phyloP scores from a whole-genome alignment of 2,329 filamentous ascomycete species.

The Cercospora canescens region DNA sequence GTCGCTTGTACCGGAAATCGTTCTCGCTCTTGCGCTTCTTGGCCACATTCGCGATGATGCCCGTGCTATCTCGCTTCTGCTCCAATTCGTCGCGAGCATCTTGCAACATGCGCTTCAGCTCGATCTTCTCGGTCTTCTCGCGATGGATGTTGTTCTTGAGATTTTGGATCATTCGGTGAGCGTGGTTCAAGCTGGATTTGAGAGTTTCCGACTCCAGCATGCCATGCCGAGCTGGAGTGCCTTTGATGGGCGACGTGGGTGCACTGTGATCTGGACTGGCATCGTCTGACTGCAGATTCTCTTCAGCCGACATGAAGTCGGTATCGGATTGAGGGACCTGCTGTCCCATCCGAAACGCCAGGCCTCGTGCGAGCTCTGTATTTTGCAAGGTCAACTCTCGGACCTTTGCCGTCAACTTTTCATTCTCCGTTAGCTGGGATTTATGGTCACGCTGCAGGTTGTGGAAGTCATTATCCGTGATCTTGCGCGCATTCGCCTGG shows the following conservation, averaged over 20 bases:
- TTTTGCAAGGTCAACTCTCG: conserved; percentile 89
- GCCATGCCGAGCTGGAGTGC: conserved; percentile 77
- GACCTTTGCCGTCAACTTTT: conserved; percentile 77
- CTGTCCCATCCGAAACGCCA: conserved; percentile 66
- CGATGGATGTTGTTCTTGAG: conserved; percentile 92
- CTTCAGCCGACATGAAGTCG: conserved; percentile 62
- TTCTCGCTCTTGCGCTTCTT: conserved; percentile 63
- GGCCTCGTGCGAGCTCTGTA: conserved; percentile 81
- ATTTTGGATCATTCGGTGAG: conserved; percentile 94
- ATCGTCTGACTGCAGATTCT: conserved; percentile 53
- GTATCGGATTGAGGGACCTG: conserved; percentile 27
- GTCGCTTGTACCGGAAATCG: conserved; percentile 71
- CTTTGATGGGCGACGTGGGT: conserved; percentile 85
- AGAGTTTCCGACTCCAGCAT: conserved; percentile 94
- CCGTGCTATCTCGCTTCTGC: conserved; percentile 52
- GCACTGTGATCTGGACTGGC: conserved; percentile 85
- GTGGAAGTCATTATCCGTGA: conserved; percentile 85
- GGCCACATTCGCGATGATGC: conserved; percentile 45
- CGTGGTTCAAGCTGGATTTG: conserved; percentile 90
- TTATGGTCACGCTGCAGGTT: conserved; percentile 77
- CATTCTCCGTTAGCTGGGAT: conserved; percentile 75
- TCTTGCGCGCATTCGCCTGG: conserved; percentile 72
- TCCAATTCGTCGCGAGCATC: conserved; percentile 92
- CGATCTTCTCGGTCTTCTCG: conserved; percentile 97
- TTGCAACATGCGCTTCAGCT: conserved; percentile 91